phyloP scores from a whole-genome alignment of 2,329 filamentous ascomycete species.

The Aspergillus awamori region DNA sequence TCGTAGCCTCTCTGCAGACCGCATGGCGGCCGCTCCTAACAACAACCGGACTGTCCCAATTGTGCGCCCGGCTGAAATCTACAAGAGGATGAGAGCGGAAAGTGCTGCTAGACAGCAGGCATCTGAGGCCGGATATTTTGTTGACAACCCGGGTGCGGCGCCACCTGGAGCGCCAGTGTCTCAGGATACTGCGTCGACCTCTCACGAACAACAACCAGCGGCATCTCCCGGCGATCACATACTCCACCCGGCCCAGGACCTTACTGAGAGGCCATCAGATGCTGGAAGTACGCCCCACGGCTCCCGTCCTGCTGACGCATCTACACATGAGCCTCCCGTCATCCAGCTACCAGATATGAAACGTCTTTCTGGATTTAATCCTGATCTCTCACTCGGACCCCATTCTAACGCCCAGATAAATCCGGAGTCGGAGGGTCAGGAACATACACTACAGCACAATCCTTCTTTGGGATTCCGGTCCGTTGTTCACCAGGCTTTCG shows the following conservation, averaged over 20 bases:
- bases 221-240: slow-evolving; percentile 7
- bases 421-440: slow-evolving; percentile 20
- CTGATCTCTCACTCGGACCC: slow-evolving; percentile 29
- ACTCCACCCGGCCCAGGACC: slow-evolving; percentile 7
- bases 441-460: slow-evolving; percentile 51
- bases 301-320: not conserved
- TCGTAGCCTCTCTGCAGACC: slow-evolving; percentile 30
- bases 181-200: not conserved
- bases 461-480: slow-evolving; percentile 60
- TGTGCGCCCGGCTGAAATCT: slow-evolving; percentile 75
- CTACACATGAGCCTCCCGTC: slow-evolving; percentile 20
- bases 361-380: slow-evolving; percentile 45
- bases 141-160: slow-evolving; percentile 52
- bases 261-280: not conserved
- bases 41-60: slow-evolving; percentile 62
- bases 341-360: slow-evolving; percentile 47
- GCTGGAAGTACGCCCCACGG: not conserved
- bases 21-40: slow-evolving; percentile 13
- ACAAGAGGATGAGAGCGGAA: slow-evolving; percentile 71
- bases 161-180: slow-evolving; percentile 4
- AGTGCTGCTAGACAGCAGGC: slow-evolving; percentile 55
- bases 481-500: slow-evolving; percentile 68
- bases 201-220: slow-evolving; percentile 2
- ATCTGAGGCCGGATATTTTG: slow-evolving; percentile 61
- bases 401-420: slow-evolving; percentile 19